Evolutionary conservation across 78 protist genomes (phyloP).

Genomic region (Dictyostelium firmibasis): DNA sequence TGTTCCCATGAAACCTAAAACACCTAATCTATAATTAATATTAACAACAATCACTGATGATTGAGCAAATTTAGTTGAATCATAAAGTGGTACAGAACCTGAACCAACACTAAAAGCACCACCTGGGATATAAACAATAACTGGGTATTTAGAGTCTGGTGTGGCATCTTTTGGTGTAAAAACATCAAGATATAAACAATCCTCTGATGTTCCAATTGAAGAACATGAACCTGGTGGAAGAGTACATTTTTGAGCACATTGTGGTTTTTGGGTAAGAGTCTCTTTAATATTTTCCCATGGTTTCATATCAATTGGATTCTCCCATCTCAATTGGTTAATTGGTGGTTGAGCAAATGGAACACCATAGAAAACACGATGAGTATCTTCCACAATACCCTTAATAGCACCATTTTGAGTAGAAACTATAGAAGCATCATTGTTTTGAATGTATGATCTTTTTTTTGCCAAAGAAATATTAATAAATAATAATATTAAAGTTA

Average conservation of each 20-base stretch:
- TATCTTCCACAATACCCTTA: not conserved
- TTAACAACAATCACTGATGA: constrained; percentile 62
- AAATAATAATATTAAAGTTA: not conserved
- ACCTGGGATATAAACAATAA: constrained; percentile 1
- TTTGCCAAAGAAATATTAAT: not conserved
- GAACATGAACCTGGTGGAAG: not conserved
- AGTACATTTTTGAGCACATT: constrained; percentile 11
- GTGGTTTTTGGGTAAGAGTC: not conserved
- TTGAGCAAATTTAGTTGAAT: not conserved
- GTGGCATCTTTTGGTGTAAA: not conserved
- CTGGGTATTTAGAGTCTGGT: not conserved
- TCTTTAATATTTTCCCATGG: not conserved
- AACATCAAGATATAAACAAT: not conserved
- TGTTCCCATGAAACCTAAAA: constrained; percentile 23
- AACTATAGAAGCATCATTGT: not conserved
- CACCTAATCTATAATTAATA: constrained; percentile 54
- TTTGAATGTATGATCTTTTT: not conserved
- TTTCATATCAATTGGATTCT: not conserved
- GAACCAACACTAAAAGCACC: constrained; percentile 7
- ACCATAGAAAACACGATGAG: not conserved
- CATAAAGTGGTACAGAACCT: constrained; percentile 6
- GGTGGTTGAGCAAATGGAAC: constrained; percentile 25
- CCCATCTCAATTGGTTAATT: not conserved
- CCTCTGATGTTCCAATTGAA: not conserved
- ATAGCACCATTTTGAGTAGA: not conserved